phyloP scores from a whole-genome alignment of 306 rosid genomes.

The Malus orientalis region DNA sequence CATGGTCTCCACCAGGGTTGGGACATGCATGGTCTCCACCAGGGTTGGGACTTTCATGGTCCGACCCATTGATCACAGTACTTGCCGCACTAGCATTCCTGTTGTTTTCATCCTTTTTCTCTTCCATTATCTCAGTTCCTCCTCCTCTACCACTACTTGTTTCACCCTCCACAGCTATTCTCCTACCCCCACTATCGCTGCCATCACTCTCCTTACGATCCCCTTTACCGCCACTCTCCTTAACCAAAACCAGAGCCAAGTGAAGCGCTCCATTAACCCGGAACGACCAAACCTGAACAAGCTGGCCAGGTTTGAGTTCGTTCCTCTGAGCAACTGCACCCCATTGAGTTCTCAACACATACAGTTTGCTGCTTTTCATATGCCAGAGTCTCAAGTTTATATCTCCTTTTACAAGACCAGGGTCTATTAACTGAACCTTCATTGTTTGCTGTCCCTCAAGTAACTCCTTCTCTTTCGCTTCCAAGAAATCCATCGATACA shows the following conservation, averaged over 20 bases:
- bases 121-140: not conserved
- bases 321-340: not conserved
- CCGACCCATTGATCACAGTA: not conserved
- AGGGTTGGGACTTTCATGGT: not conserved
- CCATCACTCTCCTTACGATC: not conserved
- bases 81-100: not conserved
- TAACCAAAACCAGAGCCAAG: not conserved
- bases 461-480: not conserved
- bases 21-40: not conserved
- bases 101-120: not conserved
- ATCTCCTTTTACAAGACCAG: not conserved
- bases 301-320: not conserved
- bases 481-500: not conserved
- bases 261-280: not conserved
- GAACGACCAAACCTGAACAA: slow-evolving; percentile 5
- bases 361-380: not conserved
- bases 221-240: not conserved
- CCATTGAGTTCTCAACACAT: slow-evolving; percentile 1
- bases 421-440: not conserved
- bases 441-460: not conserved
- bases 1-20: not conserved
- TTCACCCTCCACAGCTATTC: not conserved
- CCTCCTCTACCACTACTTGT: not conserved
- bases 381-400: not conserved
- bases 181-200: not conserved